Evolutionary conservation across 2,329 filamentous ascomycete genomes (phyloP), one percentile per base, ranked within the genome.

Genomic region (Aureobasidium sp.): DNA sequence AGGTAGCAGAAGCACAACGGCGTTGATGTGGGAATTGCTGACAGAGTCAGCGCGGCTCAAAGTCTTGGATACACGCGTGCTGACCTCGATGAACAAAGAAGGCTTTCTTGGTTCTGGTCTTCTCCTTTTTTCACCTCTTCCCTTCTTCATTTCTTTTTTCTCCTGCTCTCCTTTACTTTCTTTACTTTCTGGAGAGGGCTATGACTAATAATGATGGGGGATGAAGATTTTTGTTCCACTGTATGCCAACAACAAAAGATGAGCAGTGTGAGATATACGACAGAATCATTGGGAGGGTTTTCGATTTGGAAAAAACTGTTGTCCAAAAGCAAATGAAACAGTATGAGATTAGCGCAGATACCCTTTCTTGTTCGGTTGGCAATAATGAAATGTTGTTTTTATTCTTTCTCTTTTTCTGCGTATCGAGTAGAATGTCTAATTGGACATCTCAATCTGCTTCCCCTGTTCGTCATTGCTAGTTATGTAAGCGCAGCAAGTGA

Each of bases 271-370:
- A 27, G 20, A 52, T 51, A 51, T 51, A 36, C 13, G 50, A 37
- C 20, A 34, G 27, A 13, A 13, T 13, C 34, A 37, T 37, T 3
- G 34, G 12, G 34, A 15, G 34, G 34, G 10, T 2, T 37, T 37
- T 37, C 12, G 34, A 37, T 32, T 37, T 37, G 34, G 34, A 15
- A 13, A 37, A 34, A 37, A 37, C 34, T 32, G 34, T 8, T 34
- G 41, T 32, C 15, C 26, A 12, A 44, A 42, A 44, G 27, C 26
- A 34, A 27, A 55, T 27, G 32, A 20, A 27, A 48, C 15, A 55
- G 53, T 46, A 57, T 46, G 53, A 44, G 39, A 57, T 46, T 57
- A 57, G 53, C 53, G 53, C 53, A 57, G 41, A 44, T 44, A 44
- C 53, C 53, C 41, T 46, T 57, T 27, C 46, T 48, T 57, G 15